Evolutionary conservation across 208 protist species (phyloP), one percentile per base, ranked within the genome.

Genomic region (Leishmania mexicana): DNA sequence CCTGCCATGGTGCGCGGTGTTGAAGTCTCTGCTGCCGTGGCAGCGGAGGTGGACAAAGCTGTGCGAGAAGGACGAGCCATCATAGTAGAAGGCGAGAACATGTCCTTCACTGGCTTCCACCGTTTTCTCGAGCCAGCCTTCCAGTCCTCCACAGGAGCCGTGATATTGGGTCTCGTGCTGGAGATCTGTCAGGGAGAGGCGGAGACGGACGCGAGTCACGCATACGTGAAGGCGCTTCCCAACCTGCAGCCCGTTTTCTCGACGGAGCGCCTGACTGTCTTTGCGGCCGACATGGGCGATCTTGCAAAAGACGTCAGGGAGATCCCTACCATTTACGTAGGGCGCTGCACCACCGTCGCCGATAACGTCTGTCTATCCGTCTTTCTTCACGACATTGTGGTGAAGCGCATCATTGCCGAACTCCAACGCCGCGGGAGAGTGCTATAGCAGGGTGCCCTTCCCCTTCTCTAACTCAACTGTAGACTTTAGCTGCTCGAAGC

Each of bases 41-140:
- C 73, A 15, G 87, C 74, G 19, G 91, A 93, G 75, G 19, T 93
- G 4, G 81, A 90, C 11, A 90, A 90, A 65, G 81, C 88, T 3
- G 17, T 92, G 38, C 62, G 54, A 5, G 86, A 92, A n/a, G 89
- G 89, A 0, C 90, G 89, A 71, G 81, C 86, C 28, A 54, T 95
- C 57, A 89, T 92, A 62, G 65, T 93, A 17, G 91, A 95, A 51
- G 91, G 91, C 11, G 85, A 77, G 73, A 75, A 78, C 17, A 81
- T 95, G 17, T 68, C 84, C 65, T 80, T 95, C 19, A 6, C 86
- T 1, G 8, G 75, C 5, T 90, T 92, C 49, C 62, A 68, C 24
- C 24, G 28, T 10, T 88, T 87, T 62, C 78, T 94, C 45, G 38
- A 80, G 19, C 45, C 64, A 0, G 19, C 72, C 19, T 86, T 82